Percentiles rank a stretch among this genome's conserved stretches.
These are phyloP conservation scores for Neurospora hispaniola DNA, from an alignment of 495 filamentous ascomycete genomes.

Conservation along the genomic window DNA sequence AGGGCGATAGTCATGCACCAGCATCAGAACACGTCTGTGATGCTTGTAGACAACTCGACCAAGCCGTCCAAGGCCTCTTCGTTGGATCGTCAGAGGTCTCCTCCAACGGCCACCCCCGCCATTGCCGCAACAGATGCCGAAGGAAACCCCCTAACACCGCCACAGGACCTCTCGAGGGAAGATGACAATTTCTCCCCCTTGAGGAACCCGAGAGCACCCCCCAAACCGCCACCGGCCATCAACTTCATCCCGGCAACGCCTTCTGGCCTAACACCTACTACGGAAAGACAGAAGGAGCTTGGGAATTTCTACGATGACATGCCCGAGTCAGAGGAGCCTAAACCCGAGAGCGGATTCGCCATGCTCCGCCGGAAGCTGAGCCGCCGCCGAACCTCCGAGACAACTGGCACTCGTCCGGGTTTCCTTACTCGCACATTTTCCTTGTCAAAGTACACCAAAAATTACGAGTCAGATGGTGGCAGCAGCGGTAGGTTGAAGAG, in stretches of 20 bases:
- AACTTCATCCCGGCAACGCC: constrained; percentile 70
- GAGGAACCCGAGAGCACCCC: constrained; percentile 62
- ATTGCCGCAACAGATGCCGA: constrained; percentile 29
- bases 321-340: constrained; percentile 9
- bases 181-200: constrained; percentile 54
- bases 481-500: constrained; percentile 30
- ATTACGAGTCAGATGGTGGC: constrained; percentile 8
- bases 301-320: constrained; percentile 36
- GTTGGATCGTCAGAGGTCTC: constrained; percentile 7
- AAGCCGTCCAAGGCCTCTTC: constrained; percentile 28
- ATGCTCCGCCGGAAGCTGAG: constrained; percentile 49
- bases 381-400: constrained; percentile 47
- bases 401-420: constrained; percentile 21
- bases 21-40: constrained; percentile 74
- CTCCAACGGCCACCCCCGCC: constrained; percentile 14
- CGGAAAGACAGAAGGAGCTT: constrained; percentile 45
- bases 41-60: constrained; percentile 63
- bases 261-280: constrained; percentile 38
- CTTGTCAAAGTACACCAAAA: constrained; percentile 21
- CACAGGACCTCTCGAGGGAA: constrained; percentile 37
- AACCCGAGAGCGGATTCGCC: constrained; percentile 36
- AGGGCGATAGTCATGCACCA: constrained; percentile 73
- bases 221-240: constrained; percentile 44
- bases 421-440: constrained; percentile 35
- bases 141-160: constrained; percentile 34